Evolutionary conservation across 2,329 filamentous ascomycete species (phyloP).

Genomic region (Pseudogymnoascus sp.): DNA sequence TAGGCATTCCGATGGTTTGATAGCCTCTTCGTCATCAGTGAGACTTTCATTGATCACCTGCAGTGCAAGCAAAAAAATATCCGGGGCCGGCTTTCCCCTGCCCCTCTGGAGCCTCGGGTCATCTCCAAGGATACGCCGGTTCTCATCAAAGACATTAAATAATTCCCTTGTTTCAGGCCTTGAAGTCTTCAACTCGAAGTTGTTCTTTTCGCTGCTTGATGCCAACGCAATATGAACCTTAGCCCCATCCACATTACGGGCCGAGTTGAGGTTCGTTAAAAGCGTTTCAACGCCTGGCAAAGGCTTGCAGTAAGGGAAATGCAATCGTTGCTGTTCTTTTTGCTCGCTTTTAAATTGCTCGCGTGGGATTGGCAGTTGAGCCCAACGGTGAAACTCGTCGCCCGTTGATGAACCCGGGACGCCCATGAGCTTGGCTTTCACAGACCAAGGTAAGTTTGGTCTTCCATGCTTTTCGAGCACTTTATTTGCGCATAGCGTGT

Average conservation of each 20-base stretch:
- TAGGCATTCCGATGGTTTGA: constrained; percentile 81
- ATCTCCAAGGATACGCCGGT: constrained; percentile 77
- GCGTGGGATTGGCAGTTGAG: constrained; percentile 67
- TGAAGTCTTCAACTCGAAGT: background rate
- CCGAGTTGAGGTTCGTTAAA: constrained; percentile 46
- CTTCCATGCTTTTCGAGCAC: constrained; percentile 69
- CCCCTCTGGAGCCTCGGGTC: constrained; percentile 69
- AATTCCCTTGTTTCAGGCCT: constrained; percentile 33
- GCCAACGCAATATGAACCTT: constrained; percentile 64
- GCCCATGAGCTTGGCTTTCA: constrained; percentile 71
- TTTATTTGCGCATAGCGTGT: constrained; percentile 75
- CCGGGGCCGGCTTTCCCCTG: constrained; percentile 86
- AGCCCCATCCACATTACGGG: background rate
- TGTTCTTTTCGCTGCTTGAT: constrained; percentile 51
- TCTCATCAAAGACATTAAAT: constrained; percentile 56
- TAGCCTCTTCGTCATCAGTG: constrained; percentile 50
- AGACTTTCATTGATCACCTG: constrained; percentile 76
- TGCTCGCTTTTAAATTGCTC: constrained; percentile 59
- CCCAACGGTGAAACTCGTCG: constrained; percentile 70
- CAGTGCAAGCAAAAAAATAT: constrained; percentile 86
- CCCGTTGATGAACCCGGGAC: constrained; percentile 33
- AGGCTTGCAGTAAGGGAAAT: constrained; percentile 66
- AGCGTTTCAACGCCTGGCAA: constrained; percentile 71
- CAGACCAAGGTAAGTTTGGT: constrained; percentile 75
- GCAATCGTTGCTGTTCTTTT: constrained; percentile 54